A percentile compares a stretch with the other conserved stretches of the same genome.
These are phyloP conservation scores for Epichloe typhina DNA, from an alignment of 2,329 filamentous ascomycete genomes.

Conservation along the genomic window DNA sequence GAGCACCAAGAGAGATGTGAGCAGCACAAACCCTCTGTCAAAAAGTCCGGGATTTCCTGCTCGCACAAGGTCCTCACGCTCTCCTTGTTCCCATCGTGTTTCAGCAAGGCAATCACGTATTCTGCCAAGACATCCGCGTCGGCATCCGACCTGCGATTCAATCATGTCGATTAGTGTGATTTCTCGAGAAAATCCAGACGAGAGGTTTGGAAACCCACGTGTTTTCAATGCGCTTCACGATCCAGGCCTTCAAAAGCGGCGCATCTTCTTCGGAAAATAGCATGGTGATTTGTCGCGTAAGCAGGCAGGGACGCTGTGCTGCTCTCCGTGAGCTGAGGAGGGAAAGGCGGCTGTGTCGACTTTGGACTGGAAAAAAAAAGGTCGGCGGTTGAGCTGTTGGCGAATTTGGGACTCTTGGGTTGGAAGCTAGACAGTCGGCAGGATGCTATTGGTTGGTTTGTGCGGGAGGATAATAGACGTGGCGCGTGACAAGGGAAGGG, in stretches of 20 bases:
- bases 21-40: constrained; percentile 45
- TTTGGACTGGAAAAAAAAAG: not conserved
- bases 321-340: not conserved
- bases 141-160: constrained; percentile 50
- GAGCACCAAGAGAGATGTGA: not conserved
- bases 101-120: constrained; percentile 67
- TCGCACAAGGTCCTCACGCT: constrained; percentile 55
- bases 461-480: not conserved
- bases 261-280: constrained; percentile 50
- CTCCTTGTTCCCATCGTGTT: constrained; percentile 52
- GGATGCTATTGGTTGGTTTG: not conserved
- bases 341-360: not conserved
- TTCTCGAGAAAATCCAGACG: not conserved
- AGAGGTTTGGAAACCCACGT: constrained; percentile 39
- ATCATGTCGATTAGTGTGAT: no score
- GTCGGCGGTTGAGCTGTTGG: not conserved
- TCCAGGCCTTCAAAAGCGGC: constrained; percentile 58
- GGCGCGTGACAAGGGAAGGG: not conserved
- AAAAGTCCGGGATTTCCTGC: constrained; percentile 57
- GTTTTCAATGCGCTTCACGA: constrained; percentile 63
- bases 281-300: constrained; percentile 26
- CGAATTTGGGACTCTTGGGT: not conserved
- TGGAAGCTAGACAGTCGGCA: not conserved
- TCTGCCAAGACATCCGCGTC: constrained; percentile 74
- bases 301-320: not conserved